Evolutionary conservation across 139 green algal species (phyloP).

Genomic region (Chlamydomonas sphaeroides): DNA sequence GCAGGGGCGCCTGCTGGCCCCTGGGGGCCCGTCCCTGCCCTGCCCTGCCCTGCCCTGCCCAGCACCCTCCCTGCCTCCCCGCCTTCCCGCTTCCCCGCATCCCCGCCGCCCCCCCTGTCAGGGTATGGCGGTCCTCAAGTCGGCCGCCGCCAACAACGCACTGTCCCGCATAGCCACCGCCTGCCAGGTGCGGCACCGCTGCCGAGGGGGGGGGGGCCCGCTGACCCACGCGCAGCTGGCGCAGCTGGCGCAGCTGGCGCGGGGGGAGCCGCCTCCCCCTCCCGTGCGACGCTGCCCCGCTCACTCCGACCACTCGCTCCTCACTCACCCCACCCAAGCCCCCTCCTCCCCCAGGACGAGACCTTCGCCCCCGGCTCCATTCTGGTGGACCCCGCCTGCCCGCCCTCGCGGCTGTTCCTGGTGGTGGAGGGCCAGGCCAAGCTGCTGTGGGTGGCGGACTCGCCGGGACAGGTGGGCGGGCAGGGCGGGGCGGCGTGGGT

Average conservation of each 20-base stretch:
- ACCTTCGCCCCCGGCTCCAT: not conserved
- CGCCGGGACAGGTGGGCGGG: not conserved
- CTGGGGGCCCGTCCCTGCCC: no score
- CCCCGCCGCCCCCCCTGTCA: no score
- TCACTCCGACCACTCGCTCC: no score
- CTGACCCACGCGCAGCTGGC: no score
- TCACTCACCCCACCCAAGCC: not conserved
- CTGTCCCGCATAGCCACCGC: constrained; percentile 7
- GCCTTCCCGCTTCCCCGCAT: no score
- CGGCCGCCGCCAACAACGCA: not conserved
- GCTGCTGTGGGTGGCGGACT: constrained; percentile 40
- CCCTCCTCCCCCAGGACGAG: constrained; percentile 9
- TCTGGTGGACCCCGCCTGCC: constrained; percentile 3
- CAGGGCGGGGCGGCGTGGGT: not conserved
- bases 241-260: no score
- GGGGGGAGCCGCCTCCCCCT: no score
- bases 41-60: not conserved
- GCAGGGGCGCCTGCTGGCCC: no score
- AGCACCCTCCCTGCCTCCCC: no score
- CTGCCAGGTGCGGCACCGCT: constrained; percentile 7
- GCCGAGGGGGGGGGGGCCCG: not conserved
- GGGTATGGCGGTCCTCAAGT: constrained; percentile 15
- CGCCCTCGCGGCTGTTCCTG: constrained; percentile 9
- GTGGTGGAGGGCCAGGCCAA: constrained; percentile 44
- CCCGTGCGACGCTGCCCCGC: no score